Evolutionary conservation across 2,329 filamentous ascomycete species (phyloP), one percentile per base, ranked within the genome.

Genomic region (Tolypocladium guangdongense): DNA sequence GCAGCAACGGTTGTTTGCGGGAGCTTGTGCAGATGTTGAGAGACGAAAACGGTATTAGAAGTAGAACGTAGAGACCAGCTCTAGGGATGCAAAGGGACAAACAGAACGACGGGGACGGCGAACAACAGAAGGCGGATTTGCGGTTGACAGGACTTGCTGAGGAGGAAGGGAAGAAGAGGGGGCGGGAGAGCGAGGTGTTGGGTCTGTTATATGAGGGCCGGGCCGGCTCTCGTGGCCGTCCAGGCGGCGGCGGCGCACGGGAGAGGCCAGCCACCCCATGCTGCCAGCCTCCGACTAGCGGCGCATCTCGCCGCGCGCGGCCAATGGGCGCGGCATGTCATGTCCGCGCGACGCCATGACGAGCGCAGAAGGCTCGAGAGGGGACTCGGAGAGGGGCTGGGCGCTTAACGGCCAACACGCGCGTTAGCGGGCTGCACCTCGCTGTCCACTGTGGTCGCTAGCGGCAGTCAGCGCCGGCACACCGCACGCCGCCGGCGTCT

Each of bases 131-230:
- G 70, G 71, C 76, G 74, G 74, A 76, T 76, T 76, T 66, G 70
- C 68, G 63, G 65, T 73, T 77, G 77, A 59, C 70, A 75, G 65
- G 74, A 74, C 83, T 87, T 87, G 84, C 83, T 85, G 77, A 77
- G 77, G 82, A 81, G 64, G 64, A 64, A 65, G 72, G 71, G 69
- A 74, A 73, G 66, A 63, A 70, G 71, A 14, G 32, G 32, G 20
- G 38, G 20, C 18, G 32, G 27, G 18, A 39, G 63, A 60, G 63
- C 65, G 62, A 64, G 62, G 63, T 46, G 55, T 62, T 61, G 63
- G 65, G 64, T 8, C 22, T 5, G 7, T 37, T 22, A 32, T 41
- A 38, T 52, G n/a, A 30, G 16, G 38, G n/a, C 39, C 24, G 30
- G 43, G 18, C 27, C 43, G 24, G 24, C 30, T 30, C 24, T 30